These are phyloP conservation scores for Chloroidium sp. DNA, from an alignment of 163 green algal species.

Conservation along the genomic window DNA sequence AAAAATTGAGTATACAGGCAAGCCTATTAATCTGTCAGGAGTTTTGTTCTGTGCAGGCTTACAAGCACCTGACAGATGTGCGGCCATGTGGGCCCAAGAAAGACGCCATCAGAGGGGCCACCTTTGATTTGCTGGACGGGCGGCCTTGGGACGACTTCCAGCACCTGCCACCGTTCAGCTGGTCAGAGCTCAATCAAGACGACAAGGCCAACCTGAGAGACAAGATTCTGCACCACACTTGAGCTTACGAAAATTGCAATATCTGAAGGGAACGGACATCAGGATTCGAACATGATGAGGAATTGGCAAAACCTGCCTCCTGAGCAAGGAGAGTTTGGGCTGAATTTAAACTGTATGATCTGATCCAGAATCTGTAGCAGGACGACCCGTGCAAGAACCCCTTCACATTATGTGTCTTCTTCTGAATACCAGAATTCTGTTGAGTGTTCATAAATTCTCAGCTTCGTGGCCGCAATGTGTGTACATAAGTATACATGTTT, in stretches of 20 bases:
- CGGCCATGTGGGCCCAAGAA: slow-evolving; percentile 85
- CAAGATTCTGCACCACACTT: neutral
- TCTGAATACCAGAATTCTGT: too few relatives aligned
- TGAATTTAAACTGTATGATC: too few relatives aligned
- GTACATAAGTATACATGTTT: too few relatives aligned
- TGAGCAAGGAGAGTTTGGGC: too few relatives aligned
- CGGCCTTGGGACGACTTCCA: slow-evolving; percentile 43
- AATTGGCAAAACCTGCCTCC: too few relatives aligned
- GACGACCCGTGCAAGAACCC: too few relatives aligned
- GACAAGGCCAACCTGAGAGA: neutral
- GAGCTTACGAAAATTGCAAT: too few relatives aligned
- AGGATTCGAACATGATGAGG: neutral
- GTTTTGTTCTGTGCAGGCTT: slow-evolving; percentile 40
- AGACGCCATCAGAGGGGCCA: slow-evolving; percentile 43
- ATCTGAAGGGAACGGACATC: too few relatives aligned
- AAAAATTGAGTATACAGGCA: slow-evolving; percentile 6
- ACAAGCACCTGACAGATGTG: slow-evolving; percentile 73
- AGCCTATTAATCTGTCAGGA: slow-evolving; percentile 38
- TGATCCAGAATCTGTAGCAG: too few relatives aligned
- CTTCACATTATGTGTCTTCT: too few relatives aligned
- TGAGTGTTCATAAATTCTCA: too few relatives aligned
- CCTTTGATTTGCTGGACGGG: slow-evolving; percentile 66
- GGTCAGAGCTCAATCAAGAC: neutral
- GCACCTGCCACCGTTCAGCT: slow-evolving; percentile 10
- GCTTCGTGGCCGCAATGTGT: too few relatives aligned